Percentiles rank a stretch among this genome's conserved stretches.
Conservation (phyloP, 202 grass and related monocot genomes). For the Schoenoplectus tabernaemontani region DNA sequence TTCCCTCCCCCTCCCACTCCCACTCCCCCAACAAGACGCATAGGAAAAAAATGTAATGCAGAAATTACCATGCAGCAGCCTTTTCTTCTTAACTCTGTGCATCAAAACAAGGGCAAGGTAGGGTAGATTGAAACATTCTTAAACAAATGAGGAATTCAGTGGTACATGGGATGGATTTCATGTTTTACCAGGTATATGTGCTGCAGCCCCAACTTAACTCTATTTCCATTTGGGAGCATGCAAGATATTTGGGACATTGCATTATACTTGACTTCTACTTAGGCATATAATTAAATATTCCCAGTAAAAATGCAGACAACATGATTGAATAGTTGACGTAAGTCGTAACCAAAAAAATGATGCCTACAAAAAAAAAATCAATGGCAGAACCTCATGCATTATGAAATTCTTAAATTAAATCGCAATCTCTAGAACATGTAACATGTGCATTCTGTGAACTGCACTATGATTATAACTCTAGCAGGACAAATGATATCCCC, state of each 20-base stretch:
- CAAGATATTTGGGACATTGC: background rate
- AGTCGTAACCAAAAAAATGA: background rate
- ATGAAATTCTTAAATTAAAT: constrained; percentile 13
- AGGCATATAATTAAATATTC: no score
- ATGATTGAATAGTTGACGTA: background rate
- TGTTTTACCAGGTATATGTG: background rate
- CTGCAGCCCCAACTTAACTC: background rate
- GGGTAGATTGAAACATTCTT: background rate
- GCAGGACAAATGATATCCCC: constrained; percentile 13
- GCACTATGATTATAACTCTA: constrained; percentile 11
- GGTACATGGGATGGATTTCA: background rate
- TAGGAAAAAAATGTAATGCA: no score
- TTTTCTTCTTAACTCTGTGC: background rate
- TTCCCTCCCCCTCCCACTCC: no score
- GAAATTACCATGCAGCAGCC: background rate
- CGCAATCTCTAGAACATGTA: background rate
- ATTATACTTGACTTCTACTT: no score
- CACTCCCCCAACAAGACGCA: no score
- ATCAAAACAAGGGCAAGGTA: background rate
- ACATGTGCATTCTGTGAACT: background rate
- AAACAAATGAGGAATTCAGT: background rate
- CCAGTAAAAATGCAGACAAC: background rate
- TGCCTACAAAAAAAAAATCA: background rate
- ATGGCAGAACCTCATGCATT: background rate
- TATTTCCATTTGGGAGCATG: background rate